Conservation (phyloP, 75 land plant genomes). For the Cryptomeria japonica region DNA sequence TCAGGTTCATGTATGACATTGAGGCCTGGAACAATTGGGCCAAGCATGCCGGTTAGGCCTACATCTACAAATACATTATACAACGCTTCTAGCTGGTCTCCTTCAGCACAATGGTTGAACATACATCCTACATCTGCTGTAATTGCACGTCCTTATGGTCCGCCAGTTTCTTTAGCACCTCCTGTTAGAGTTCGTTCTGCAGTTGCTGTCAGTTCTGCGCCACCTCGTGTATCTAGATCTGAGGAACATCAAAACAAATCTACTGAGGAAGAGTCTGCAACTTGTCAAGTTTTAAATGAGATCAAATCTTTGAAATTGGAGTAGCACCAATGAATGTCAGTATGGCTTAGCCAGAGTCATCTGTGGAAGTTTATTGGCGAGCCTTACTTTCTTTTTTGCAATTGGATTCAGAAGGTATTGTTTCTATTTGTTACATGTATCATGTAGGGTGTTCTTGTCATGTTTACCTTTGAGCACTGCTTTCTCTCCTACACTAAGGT, state of each 20-base stretch:
- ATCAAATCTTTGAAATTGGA: constrained; percentile 13
- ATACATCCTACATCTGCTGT: constrained; percentile 1
- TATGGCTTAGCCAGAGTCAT: background rate
- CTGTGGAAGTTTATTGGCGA: background rate
- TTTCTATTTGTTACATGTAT: constrained; percentile 4
- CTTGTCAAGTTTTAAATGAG: constrained; percentile 10
- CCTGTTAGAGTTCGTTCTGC: constrained; percentile 15
- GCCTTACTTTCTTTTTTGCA: background rate
- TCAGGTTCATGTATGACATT: background rate
- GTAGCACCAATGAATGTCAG: constrained; percentile 1
- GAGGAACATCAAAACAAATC: background rate
- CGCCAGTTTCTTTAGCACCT: constrained; percentile 11
- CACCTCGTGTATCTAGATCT: background rate
- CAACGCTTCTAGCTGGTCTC: constrained; percentile 5
- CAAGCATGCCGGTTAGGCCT: constrained; percentile 1
- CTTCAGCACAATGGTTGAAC: constrained; percentile 12
- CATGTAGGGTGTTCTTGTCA: background rate
- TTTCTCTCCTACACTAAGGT: background rate
- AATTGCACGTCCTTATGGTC: constrained; percentile 7
- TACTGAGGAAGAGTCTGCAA: constrained; percentile 1
- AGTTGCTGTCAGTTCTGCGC: constrained; percentile 13
- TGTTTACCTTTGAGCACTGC: constrained; percentile 11
- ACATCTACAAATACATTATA: constrained; percentile 1
- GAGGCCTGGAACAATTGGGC: background rate
- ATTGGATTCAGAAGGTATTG: background rate